These are phyloP conservation scores for Solanum rostratum DNA, from an alignment of 257 asterid species.

Conservation along the genomic window DNA sequence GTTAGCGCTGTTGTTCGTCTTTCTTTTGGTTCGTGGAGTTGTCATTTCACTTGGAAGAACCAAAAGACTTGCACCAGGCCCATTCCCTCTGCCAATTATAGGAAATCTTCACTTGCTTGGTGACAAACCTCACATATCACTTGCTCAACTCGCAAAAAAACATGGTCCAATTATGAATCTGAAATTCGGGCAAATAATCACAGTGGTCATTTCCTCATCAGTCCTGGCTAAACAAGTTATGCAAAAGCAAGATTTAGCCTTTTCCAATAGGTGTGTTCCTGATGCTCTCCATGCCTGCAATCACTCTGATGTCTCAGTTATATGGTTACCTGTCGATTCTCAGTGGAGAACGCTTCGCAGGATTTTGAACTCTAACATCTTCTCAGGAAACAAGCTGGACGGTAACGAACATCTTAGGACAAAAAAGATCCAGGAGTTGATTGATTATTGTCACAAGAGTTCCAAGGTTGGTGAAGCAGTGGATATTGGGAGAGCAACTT, in stretches of 20 bases:
- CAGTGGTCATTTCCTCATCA: conserved; percentile 50
- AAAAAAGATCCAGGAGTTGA: conserved; percentile 31
- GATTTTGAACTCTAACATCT: conserved; percentile 41
- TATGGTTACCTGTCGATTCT: conserved; percentile 48
- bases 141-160: conserved; percentile 37
- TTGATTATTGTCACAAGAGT: conserved; percentile 16
- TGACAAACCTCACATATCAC: conserved; percentile 58
- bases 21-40: neutral
- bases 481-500: conserved; percentile 10
- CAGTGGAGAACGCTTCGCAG: conserved; percentile 67
- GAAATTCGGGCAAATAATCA: conserved; percentile 46
- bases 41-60: neutral
- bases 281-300: conserved; percentile 47
- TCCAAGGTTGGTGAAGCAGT: conserved; percentile 21
- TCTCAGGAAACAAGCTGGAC: conserved; percentile 54
- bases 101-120: conserved; percentile 72
- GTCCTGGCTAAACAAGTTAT: conserved; percentile 48
- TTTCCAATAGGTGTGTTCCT: conserved; percentile 38
- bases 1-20: conserved; percentile 28
- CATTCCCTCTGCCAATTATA: conserved; percentile 54
- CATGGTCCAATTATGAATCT: conserved; percentile 66
- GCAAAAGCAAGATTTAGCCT: conserved; percentile 57
- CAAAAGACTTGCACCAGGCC: conserved; percentile 17
- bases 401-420: conserved; percentile 45
- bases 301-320: conserved; percentile 45